A percentile compares a stretch with the other conserved stretches of the same genome.
These are phyloP conservation scores for Fusarium redolens DNA, from an alignment of 2,329 filamentous ascomycete genomes.

Conservation along the genomic window DNA sequence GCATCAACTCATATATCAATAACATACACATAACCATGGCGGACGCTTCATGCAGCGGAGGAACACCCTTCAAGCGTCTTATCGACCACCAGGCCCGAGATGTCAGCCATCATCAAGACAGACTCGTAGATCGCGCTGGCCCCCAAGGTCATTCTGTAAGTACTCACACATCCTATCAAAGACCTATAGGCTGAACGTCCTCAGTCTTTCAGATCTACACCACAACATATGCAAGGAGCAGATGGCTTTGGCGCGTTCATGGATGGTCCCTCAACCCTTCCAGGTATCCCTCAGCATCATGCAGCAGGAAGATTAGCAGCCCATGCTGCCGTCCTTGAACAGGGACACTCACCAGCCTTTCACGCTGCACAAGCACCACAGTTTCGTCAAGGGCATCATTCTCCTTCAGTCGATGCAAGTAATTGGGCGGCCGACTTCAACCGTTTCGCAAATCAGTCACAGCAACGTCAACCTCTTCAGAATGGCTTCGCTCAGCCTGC, in stretches of 20 bases:
- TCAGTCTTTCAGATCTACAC: conserved; percentile 51
- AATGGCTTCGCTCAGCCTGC: conserved; percentile 35
- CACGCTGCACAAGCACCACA: conserved; percentile 38
- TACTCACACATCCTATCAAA: neutral
- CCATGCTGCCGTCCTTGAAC: conserved; percentile 50
- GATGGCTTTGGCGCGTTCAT: conserved; percentile 53
- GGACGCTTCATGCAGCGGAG: conserved; percentile 56
- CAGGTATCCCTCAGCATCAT: conserved; percentile 48
- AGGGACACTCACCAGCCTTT: conserved; percentile 39
- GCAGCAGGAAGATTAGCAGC: conserved; percentile 50
- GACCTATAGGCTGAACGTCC: neutral
- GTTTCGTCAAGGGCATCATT: conserved; percentile 40
- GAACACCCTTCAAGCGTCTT: conserved; percentile 57
- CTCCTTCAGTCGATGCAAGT: conserved; percentile 39
- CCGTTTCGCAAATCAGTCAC: conserved; percentile 46
- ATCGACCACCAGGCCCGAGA: conserved; percentile 57
- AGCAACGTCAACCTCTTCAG: conserved; percentile 41
- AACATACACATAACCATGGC: conserved; percentile 47
- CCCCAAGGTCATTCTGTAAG: conserved; percentile 48
- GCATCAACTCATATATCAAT: neutral
- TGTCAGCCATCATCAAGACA: conserved; percentile 55
- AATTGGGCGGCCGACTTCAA: conserved; percentile 55
- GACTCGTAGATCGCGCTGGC: conserved; percentile 48
- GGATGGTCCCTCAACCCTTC: conserved; percentile 43
- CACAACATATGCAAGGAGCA: conserved; percentile 44